Conservation (phyloP, 495 filamentous ascomycete species). For the Tuber melanosporum region DNA sequence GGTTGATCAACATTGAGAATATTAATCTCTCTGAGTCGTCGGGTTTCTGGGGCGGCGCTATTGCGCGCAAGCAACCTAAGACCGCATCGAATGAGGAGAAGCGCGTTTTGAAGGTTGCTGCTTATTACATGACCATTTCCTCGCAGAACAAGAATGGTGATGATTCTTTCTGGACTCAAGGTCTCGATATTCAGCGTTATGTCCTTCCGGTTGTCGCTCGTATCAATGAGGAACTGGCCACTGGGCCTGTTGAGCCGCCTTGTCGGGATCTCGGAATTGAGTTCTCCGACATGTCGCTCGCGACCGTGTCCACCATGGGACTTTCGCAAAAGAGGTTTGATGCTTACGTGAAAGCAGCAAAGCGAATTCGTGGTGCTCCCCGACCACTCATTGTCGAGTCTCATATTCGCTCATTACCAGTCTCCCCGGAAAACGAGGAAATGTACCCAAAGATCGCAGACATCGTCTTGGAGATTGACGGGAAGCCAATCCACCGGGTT, state of each 20-base stretch:
- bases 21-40: constrained; percentile 40
- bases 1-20: constrained; percentile 41
- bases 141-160: constrained; percentile 42
- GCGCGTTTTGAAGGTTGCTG: constrained; percentile 34
- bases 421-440: constrained; percentile 28
- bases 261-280: constrained; percentile 40
- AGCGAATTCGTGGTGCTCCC: constrained; percentile 41
- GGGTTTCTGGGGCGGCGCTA: constrained; percentile 40
- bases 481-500: constrained; percentile 39
- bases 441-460: constrained; percentile 38
- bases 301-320: constrained; percentile 41
- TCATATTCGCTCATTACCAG: constrained; percentile 31
- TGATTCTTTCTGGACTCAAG: constrained; percentile 41
- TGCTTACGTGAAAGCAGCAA: constrained; percentile 41
- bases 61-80: constrained; percentile 37
- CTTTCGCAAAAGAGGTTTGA: constrained; percentile 37
- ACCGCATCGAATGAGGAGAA: constrained; percentile 26
- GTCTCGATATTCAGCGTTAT: constrained; percentile 39
- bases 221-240: constrained; percentile 26
- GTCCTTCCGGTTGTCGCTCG: constrained; percentile 37
- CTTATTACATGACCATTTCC: constrained; percentile 42
- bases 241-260: constrained; percentile 30
- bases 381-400: constrained; percentile 41
- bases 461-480: constrained; percentile 41
- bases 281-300: constrained; percentile 42